phyloP scores from a whole-genome alignment of 83 land plant genomes.

The Diphasiastrum complanatum region DNA sequence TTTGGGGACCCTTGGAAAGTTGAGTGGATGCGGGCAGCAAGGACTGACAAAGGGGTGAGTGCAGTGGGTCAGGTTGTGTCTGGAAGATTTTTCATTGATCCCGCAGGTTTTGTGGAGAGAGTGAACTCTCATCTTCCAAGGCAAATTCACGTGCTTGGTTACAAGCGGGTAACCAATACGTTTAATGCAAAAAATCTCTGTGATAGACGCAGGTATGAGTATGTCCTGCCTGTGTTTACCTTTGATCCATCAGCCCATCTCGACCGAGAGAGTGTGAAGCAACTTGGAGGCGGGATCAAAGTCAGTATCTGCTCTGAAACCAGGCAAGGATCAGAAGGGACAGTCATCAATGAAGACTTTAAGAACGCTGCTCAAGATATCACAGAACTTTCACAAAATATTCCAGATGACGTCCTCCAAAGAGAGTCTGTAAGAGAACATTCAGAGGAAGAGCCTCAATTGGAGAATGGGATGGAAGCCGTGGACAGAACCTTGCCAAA shows the following conservation, averaged over 20 bases:
- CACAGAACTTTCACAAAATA: too few relatives aligned
- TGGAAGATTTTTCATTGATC: constrained; percentile 76
- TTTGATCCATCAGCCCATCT: constrained; percentile 65
- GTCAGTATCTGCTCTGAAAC: too few relatives aligned
- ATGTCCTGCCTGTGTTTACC: constrained; percentile 78
- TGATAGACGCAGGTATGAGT: constrained; percentile 80
- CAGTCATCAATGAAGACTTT: too few relatives aligned
- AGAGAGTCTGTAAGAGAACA: too few relatives aligned
- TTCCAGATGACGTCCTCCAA: too few relatives aligned
- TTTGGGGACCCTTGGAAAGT: constrained; percentile 49
- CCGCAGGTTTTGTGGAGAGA: constrained; percentile 67
- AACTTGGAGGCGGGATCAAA: constrained; percentile 2
- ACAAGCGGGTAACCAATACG: constrained; percentile 62
- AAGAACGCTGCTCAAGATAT: too few relatives aligned
- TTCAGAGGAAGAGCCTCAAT: too few relatives aligned
- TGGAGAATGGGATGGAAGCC: too few relatives aligned
- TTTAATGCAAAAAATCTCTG: constrained; percentile 90
- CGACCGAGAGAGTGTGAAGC: constrained; percentile 58
- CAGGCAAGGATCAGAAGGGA: too few relatives aligned
- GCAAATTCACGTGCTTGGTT: constrained; percentile 70
- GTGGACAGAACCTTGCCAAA: too few relatives aligned
- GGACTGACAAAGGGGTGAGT: constrained; percentile 97
- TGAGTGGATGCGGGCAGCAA: constrained; percentile 86
- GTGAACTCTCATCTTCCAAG: constrained; percentile 56
- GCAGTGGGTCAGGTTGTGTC: constrained; percentile 97